phyloP scores from a whole-genome alignment of 768 basidiomycete species.

The Polyporus arcularius region DNA sequence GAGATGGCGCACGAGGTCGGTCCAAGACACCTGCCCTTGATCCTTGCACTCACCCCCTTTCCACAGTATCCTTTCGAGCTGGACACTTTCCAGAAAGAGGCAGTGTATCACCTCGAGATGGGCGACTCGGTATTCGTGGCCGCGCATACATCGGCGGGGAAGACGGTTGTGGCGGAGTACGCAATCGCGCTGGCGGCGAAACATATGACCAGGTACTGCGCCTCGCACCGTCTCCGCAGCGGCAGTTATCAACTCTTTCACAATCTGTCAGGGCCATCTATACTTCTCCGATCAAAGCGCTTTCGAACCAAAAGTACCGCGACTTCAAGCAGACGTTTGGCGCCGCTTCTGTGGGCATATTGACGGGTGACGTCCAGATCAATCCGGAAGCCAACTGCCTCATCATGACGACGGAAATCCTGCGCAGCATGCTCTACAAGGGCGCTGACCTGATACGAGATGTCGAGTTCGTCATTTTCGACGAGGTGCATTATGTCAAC shows the following conservation, averaged over 20 bases:
- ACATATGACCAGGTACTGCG: conserved; percentile 92
- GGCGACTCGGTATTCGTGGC: conserved; percentile 99
- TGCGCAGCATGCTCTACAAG: conserved; percentile 98
- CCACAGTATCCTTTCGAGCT: conserved; percentile 95
- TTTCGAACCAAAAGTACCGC: conserved; percentile 98
- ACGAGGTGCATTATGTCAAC: conserved; percentile 99
- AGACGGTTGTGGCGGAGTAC: conserved; percentile 99
- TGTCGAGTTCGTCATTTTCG: conserved; percentile 99
- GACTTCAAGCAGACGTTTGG: conserved; percentile 98
- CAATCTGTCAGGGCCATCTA: conserved; percentile 79
- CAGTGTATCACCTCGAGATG: conserved; percentile 95
- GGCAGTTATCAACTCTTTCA: neutral
- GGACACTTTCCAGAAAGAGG: conserved; percentile 98
- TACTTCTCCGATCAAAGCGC: conserved; percentile 97
- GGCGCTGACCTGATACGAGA: conserved; percentile 98
- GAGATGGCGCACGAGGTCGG: conserved; percentile 92
- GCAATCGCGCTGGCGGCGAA: conserved; percentile 95
- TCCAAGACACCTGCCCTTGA: neutral
- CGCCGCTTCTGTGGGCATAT: conserved; percentile 86
- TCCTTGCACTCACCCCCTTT: neutral
- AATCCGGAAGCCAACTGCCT: conserved; percentile 97
- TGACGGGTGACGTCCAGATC: conserved; percentile 99
- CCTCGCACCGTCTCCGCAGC: neutral
- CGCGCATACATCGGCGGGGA: conserved; percentile 98
- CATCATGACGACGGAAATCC: conserved; percentile 97